Percentiles rank a stretch among this genome's conserved stretches.
Evolutionary conservation across 2,329 filamentous ascomycete species (phyloP).

Genomic region (Stemphylium beticola): DNA sequence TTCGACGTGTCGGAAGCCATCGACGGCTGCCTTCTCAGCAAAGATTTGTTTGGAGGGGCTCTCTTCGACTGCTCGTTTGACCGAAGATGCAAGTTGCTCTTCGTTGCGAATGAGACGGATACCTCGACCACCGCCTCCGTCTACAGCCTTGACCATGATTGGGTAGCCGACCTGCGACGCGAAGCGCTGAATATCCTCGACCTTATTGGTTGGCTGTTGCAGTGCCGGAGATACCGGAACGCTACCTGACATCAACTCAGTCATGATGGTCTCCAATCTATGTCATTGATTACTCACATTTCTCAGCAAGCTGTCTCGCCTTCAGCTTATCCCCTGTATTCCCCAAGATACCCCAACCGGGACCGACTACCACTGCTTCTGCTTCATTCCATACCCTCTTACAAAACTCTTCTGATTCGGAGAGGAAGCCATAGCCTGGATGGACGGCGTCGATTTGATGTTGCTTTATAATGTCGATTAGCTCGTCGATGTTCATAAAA

Average conservation of each 20-base stretch:
- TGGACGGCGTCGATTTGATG: slow-evolving; percentile 63
- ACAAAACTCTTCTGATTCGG: slow-evolving; percentile 61
- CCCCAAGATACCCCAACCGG: slow-evolving; percentile 62
- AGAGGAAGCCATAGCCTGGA: slow-evolving; percentile 69
- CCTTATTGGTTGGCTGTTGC: slow-evolving; percentile 50
- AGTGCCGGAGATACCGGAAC: slow-evolving; percentile 61
- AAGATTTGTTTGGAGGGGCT: slow-evolving; percentile 65
- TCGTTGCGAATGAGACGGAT: slow-evolving; percentile 60
- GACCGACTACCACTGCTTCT: slow-evolving; percentile 59
- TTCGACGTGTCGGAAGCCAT: slow-evolving; percentile 67
- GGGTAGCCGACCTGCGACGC: slow-evolving; percentile 63
- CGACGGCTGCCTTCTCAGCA: slow-evolving; percentile 66
- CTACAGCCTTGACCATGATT: slow-evolving; percentile 69
- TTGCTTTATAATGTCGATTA: slow-evolving; percentile 57
- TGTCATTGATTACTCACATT: slow-evolving; percentile 45
- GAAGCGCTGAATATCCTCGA: slow-evolving; percentile 59
- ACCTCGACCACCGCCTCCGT: slow-evolving; percentile 66
- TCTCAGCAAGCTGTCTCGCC: slow-evolving; percentile 58
- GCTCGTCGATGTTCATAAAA: slow-evolving; percentile 60
- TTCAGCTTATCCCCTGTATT: slow-evolving; percentile 63
- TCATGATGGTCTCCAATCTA: not conserved
- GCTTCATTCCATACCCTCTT: slow-evolving; percentile 58
- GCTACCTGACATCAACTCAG: slow-evolving; percentile 32
- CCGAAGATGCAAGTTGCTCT: slow-evolving; percentile 53
- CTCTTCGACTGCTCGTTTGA: slow-evolving; percentile 62